Evolutionary conservation across 495 filamentous ascomycete genomes (phyloP), one percentile per base, ranked within the genome.

Genomic region (Schizothecium vesticola): DNA sequence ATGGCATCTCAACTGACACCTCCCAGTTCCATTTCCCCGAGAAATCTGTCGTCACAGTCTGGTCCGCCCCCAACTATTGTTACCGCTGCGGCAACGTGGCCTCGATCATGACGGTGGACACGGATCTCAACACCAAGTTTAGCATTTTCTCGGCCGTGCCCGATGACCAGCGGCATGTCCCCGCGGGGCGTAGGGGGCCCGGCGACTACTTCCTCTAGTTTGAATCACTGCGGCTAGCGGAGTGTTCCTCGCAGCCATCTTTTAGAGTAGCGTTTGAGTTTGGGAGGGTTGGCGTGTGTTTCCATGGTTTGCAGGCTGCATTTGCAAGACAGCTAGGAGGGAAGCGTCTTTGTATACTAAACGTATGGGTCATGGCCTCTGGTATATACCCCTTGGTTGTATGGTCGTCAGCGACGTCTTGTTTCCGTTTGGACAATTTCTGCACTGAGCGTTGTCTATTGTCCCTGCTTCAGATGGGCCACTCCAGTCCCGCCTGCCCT

Each of bases 1-100:
- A 1, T 16, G 26, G 6, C 29, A 13, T 24, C 21, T 33, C 23
- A 25, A 55, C 33, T 43, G 57, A 61, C 59, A 19, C 13, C 22
- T 55, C 11, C 22, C 65, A 93, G 89, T 98, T 93, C 77, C 95
- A 99, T 77, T 99, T 99, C 80, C 80, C 87, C 63, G 90, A 97
- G 75, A 94, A 96, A 75, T 95, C 96, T 25, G 95, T 99, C 63
- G 95, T 97, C n/a, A 99, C 95, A 0, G 95, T 99, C 31, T 99
- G 95, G 95, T 96, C 92, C 29, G 95, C 95, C 0, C 95, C 95
- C 12, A 99, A 99, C 79, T 99, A 99, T 85, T 99, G 95, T 81
- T 99, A 99, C 77, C 91, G 95, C 31, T 99, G 95, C 74, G 95
- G 95, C 63, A 99, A 99, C 73, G 89, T 99, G 43, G 95, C 95